Base-by-base conservation (phyloP, 345 rosid species). In the Eucalyptus regnans region DNA sequence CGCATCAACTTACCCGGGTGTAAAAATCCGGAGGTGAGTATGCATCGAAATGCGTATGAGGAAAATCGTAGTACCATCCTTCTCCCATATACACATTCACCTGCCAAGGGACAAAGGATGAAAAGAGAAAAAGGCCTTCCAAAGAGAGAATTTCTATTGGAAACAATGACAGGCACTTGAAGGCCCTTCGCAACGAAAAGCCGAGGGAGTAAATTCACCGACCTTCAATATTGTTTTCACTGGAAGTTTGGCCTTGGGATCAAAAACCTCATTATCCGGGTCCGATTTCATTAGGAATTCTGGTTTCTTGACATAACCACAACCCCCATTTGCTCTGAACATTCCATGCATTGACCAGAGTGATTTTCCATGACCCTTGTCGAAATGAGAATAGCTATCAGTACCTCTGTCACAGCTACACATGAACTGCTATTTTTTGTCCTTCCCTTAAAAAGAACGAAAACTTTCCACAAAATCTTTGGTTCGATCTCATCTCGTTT, bases 271-370 rank as follows among this genome's bases (percentile, higher is more conserved):
- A 87, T 89, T 46, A n/a, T 81, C n/a, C 27, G 22, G 68, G 50
- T 64, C 27, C 7, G 87, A 54, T 18, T 89, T 88, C 89, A 93
- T n/a, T 46, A 93, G 88, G 86, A 92, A 90, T 79, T 90, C 91
- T 31, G 94, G 94, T 86, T 93, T 93, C 88, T 92, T 93, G 79
- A 93, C 90, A 91, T 89, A 92, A 50, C 94, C 94, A 66, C 92
- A 93, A 22, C 92, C 93, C 13, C 94, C 93, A 85, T 93, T 92
- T 33, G 92, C 92, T 90, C 90, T 91, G 88, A 92, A 93, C 92
- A 92, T 90, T 60, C 93, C 94, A n/a, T 93, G 93, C 93, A 92
- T 90, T 88, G 88, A 48, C 94, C 94, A 92, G 41, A 93, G 94
- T 17, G 91, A 90, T 89, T 91, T 91, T 86, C 94, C 94, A 86